Evolutionary conservation across 805 yeast species (phyloP), one percentile per base, ranked within the genome.

Genomic region (Candida lessepsii): DNA sequence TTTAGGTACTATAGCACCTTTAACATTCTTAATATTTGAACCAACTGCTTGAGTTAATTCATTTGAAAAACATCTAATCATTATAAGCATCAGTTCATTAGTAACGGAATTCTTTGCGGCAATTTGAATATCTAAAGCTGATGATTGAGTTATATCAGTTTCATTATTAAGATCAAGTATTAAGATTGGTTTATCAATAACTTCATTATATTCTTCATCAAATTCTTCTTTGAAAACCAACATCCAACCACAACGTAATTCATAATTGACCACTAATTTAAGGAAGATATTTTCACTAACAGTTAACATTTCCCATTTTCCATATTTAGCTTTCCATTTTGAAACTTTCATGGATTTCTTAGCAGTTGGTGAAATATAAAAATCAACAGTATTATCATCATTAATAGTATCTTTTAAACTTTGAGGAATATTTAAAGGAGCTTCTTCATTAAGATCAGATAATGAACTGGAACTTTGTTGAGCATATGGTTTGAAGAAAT

Each of bases 251-350:
- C 57, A 53, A 35, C 52, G 48, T 33, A 53, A 37, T n/a, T 57
- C 57, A 40, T 67, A 60, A 47, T 67, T 66, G 11, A 60, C 63
- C 5, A 57, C 71, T n/a, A 69, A 57, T 46, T 67, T 68, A 27
- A 63, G 40, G 45, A 67, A 69, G 2, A 69, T 43, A 21, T 51
- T 60, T 26, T 66, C 70, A 39, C 53, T 58, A 9, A 60, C 49
- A 0, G 73, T 67, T 35, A 69, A 40, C 69, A 69, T 60, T 48
- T 69, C 73, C 73, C 73, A 69, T 41, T 67, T 67, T 2, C 73
- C 75, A 30, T 56, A 61, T 25, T 59, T 59, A 27, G 56, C 50
- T 45, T 65, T 69, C 75, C 75, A 69, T 44, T 60, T 63, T 11
- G 73, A 69, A 9, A 69, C 57, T 35, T 64, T 67, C 53, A 69